Conservation (phyloP, 371 early-diverging fungal genomes). For the Lichtheimia ornata region DNA sequence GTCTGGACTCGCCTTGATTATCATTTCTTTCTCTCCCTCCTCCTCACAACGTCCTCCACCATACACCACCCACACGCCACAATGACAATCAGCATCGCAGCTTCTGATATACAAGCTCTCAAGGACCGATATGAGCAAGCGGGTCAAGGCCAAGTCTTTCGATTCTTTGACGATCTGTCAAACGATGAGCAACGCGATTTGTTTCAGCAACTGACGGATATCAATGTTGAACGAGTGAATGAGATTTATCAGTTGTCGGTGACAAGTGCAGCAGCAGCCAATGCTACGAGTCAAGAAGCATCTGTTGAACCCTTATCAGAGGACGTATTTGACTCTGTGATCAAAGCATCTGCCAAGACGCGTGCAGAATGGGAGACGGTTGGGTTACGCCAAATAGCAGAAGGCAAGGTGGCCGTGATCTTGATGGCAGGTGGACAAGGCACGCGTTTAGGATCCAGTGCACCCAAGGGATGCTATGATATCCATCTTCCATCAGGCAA, state of each 20-base stretch:
- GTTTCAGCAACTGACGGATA: conserved; percentile 63
- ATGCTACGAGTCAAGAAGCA: conserved; percentile 33
- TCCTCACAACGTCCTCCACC: conserved; percentile 15
- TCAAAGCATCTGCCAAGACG: conserved; percentile 59
- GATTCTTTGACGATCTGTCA: conserved; percentile 73
- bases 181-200: conserved; percentile 60
- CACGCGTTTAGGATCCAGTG: conserved; percentile 84
- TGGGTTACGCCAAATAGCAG: conserved; percentile 79
- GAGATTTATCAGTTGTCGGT: conserved; percentile 75
- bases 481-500: conserved; percentile 84
- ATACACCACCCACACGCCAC: not conserved
- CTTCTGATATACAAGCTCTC: conserved; percentile 48
- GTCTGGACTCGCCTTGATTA: not conserved
- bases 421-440: conserved; percentile 93
- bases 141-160: conserved; percentile 91
- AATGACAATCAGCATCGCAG: conserved; percentile 27
- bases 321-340: conserved; percentile 73
- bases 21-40: conserved; percentile 3
- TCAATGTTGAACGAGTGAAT: conserved; percentile 84
- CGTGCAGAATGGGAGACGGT: conserved; percentile 69
- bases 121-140: conserved; percentile 69
- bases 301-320: conserved; percentile 80
- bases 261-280: conserved; percentile 49
- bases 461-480: conserved; percentile 94
- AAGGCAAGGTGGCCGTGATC: conserved; percentile 91